Percentiles rank a stretch among this genome's conserved stretches.
Evolutionary conservation across 1,284 basidiomycete species (phyloP).

Genomic region (Cerrena zonata): DNA sequence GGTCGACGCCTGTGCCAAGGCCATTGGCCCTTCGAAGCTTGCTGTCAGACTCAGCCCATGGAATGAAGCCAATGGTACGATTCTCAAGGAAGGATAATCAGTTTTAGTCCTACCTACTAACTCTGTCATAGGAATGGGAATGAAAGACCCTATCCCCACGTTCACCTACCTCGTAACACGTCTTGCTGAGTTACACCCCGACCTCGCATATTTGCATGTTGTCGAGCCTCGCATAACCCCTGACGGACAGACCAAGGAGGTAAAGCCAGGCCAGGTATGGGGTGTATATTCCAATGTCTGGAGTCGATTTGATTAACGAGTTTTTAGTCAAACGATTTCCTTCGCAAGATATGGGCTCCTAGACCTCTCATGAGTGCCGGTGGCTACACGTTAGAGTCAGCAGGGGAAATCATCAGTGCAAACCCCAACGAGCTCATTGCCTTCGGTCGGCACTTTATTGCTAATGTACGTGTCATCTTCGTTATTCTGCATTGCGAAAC

Average conservation of each 20-base stretch:
- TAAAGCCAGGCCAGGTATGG: background rate
- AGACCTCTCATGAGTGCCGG: constrained; percentile 32
- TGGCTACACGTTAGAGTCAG: constrained; percentile 28
- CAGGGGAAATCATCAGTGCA: constrained; percentile 22
- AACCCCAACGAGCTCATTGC: constrained; percentile 36
- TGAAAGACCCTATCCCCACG: constrained; percentile 33
- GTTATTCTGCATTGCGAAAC: background rate
- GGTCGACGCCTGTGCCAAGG: constrained; percentile 36
- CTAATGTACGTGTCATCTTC: constrained; percentile 31
- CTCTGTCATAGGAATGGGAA: constrained; percentile 28
- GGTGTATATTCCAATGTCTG: background rate
- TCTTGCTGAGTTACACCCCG: constrained; percentile 28
- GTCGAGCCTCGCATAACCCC: constrained; percentile 27
- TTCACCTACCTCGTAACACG: constrained; percentile 27
- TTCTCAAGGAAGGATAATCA: background rate
- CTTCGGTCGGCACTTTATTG: constrained; percentile 46
- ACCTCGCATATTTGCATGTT: constrained; percentile 46
- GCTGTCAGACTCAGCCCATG: constrained; percentile 55
- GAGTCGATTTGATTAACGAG: background rate
- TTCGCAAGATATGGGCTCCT: constrained; percentile 28
- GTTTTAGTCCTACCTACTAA: background rate
- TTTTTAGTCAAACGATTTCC: constrained; percentile 26
- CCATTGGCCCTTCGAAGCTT: constrained; percentile 35
- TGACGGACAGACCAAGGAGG: background rate
- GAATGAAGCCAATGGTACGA: constrained; percentile 29